Base-by-base conservation (phyloP, 768 basidiomycete species). In the Clitopilus passeckerianus region DNA sequence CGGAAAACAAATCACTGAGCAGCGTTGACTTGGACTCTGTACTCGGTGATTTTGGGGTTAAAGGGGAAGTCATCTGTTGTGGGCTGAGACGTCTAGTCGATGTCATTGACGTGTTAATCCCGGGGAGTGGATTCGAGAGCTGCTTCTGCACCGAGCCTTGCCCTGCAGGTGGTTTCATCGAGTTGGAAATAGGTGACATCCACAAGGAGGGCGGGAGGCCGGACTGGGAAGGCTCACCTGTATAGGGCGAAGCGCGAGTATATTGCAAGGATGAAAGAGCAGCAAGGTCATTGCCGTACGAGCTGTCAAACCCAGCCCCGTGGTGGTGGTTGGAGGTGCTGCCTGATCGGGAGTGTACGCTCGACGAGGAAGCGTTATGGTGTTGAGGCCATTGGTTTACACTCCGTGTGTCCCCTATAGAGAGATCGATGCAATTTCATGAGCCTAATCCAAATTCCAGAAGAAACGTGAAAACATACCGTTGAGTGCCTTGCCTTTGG, bases 141-240 rank as follows among this genome's bases (percentile, higher is more conserved):
- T 72, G 57, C 46, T 62, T 63, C 61, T 74, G 74, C 61, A 76
- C 73, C 34, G 77, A 70, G 59, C 74, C 70, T 65, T 75, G 75
- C 54, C 70, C 63, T 61, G 76, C 68, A 6, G 80, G 74, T 27
- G 80, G 75, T 20, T 79, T 68, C 4, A 80, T 74, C 14, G 80
- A 71, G 8, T 83, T 70, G 41, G 81, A 80, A 5, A 83, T 74
- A 53, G 90, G 82, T 12, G 91, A 91, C 91, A 93, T 92, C 91
- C 90, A 93, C 41, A 92, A 73, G 41, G 90, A 90, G 2, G 91
- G 89, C 53, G 86, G 87, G 46, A 91, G 74, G 58, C 82, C 81
- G 34, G 77, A 66, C 61, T 76, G 74, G 53, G 80, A 78, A 66
- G 80, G 84, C 65, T 86, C 84, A 67, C 74, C 70, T 64, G 77